These are phyloP conservation scores for Phytopythium delawarense DNA, from an alignment of 352 stramenopile species.

Conservation along the genomic window DNA sequence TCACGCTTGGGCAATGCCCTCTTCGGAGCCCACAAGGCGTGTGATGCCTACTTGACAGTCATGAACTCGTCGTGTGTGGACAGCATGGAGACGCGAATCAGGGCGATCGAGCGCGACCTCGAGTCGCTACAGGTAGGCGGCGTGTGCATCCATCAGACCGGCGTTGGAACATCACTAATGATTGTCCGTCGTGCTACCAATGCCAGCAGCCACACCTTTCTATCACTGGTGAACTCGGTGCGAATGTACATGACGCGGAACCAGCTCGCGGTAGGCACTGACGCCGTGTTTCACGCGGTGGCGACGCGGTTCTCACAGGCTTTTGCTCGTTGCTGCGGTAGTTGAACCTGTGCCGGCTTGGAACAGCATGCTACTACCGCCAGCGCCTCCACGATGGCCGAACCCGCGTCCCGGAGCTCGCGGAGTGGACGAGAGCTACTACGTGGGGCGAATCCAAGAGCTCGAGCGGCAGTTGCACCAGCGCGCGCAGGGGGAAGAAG, in stretches of 20 bases:
- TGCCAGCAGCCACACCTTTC: neutral
- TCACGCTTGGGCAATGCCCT: neutral
- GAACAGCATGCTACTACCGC: neutral
- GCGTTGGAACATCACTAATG: neutral
- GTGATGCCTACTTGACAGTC: neutral
- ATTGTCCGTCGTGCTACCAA: neutral
- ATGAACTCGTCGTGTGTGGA: neutral
- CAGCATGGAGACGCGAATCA: neutral
- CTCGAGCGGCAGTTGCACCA: slow-evolving; percentile 24
- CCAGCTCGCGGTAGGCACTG: neutral
- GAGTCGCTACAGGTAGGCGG: neutral
- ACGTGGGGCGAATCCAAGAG: slow-evolving; percentile 20
- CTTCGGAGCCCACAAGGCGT: neutral
- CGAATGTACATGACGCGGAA: neutral
- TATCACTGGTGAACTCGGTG: neutral
- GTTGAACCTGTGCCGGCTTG: neutral
- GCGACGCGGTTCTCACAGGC: neutral
- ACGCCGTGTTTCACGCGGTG: neutral
- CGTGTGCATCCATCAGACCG: neutral
- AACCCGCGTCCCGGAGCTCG: slow-evolving; percentile 4
- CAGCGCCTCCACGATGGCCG: neutral
- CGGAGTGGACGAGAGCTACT: slow-evolving; percentile 15
- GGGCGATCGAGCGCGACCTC: neutral
- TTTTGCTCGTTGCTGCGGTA: neutral
- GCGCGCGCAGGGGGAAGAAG: slow-evolving; percentile 23